Conservation (phyloP, 1,284 basidiomycete species). For the Vanrija pseudolonga region DNA sequence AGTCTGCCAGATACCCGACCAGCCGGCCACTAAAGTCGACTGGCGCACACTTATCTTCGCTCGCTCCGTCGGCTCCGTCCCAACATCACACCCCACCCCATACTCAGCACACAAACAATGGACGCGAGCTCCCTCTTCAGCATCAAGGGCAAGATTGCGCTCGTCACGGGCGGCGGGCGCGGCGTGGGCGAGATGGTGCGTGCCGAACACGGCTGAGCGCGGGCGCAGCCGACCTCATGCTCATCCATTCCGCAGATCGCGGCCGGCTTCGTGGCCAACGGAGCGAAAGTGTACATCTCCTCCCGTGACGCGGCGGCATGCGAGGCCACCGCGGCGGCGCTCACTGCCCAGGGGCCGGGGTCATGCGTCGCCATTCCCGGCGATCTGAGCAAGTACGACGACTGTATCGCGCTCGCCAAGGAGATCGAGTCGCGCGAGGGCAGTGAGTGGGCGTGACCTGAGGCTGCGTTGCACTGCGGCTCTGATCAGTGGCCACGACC, state of each 20-base stretch:
- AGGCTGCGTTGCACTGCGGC: neutral
- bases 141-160: constrained; percentile 51
- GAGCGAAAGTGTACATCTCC: constrained; percentile 65
- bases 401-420: constrained; percentile 57
- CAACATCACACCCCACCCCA: too few relatives aligned
- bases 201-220: constrained; percentile 2
- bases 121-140: constrained; percentile 10
- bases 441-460: constrained; percentile 34
- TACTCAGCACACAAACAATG: neutral
- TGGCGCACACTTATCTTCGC: too few relatives aligned
- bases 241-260: constrained; percentile 65
- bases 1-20: too few relatives aligned
- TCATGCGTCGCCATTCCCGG: constrained; percentile 59
- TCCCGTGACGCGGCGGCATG: constrained; percentile 61
- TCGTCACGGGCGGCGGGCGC: constrained; percentile 68
- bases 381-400: constrained; percentile 60
- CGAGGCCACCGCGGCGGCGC: constrained; percentile 57
- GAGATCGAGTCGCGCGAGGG: constrained; percentile 57
- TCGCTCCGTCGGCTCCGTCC: too few relatives aligned
- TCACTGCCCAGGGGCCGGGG: constrained; percentile 59
- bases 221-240: too few relatives aligned
- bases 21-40: too few relatives aligned
- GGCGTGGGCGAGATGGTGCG: constrained; percentile 67
- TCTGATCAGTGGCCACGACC: neutral
- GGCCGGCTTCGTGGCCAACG: constrained; percentile 62